Evolutionary conservation across 139 green algal genomes (phyloP).

Genomic region (Coelastrella sp.): DNA sequence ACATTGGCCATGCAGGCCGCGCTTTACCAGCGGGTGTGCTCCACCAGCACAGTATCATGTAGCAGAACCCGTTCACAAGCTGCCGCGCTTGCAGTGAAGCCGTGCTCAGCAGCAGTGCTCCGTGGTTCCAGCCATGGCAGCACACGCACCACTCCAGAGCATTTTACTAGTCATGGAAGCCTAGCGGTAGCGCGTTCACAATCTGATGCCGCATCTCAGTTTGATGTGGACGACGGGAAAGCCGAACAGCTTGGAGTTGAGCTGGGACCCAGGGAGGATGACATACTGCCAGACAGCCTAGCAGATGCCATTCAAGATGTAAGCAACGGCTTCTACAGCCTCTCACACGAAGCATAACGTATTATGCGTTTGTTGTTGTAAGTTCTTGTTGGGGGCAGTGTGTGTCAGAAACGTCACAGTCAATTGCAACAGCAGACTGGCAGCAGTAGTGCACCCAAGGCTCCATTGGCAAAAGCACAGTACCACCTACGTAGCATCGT

Average conservation of each 20-base stretch:
- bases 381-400: background rate
- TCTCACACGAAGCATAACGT: too few relatives aligned
- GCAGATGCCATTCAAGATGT: slow-evolving; percentile 58
- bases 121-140: background rate
- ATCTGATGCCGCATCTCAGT: slow-evolving; percentile 5
- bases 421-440: background rate
- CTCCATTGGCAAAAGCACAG: background rate
- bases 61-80: too few relatives aligned
- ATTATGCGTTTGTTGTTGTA: background rate
- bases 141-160: background rate
- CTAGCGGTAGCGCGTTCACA: background rate
- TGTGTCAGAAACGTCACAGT: background rate
- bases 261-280: slow-evolving; percentile 41
- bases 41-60: too few relatives aligned
- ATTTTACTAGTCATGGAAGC: background rate
- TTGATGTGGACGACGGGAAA: slow-evolving; percentile 35
- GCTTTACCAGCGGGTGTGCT: too few relatives aligned
- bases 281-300: slow-evolving; percentile 83
- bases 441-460: background rate
- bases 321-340: too few relatives aligned
- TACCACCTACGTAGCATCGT: too few relatives aligned
- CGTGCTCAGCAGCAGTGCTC: background rate
- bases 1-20: too few relatives aligned
- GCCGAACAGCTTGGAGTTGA: slow-evolving; percentile 29
- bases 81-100: too few relatives aligned